phyloP scores from a whole-genome alignment of 768 basidiomycete species.

The Cubamyces lactineus region DNA sequence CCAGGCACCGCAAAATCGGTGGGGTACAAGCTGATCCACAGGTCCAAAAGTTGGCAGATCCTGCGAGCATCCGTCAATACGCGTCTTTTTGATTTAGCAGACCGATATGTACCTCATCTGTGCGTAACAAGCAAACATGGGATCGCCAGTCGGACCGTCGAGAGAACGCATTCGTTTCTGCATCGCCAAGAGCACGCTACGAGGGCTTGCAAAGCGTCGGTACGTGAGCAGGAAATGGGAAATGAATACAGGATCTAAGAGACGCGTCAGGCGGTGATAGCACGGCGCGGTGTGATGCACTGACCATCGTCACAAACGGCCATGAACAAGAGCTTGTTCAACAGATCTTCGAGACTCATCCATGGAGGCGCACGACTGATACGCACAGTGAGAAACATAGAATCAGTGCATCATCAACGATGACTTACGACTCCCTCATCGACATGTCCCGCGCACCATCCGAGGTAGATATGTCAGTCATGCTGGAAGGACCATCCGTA shows the following conservation, averaged over 20 bases:
- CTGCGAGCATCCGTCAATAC: slow-evolving; percentile 40
- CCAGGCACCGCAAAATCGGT: slow-evolving; percentile 81
- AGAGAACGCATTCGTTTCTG: slow-evolving; percentile 84
- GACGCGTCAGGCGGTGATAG: slow-evolving; percentile 5
- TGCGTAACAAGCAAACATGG: slow-evolving; percentile 85
- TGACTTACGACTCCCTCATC: slow-evolving; percentile 55
- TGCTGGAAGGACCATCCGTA: slow-evolving; percentile 17
- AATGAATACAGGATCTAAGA: slow-evolving; percentile 72
- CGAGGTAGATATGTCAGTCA: slow-evolving; percentile 27
- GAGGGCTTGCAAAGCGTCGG: slow-evolving; percentile 79
- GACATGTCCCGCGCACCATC: slow-evolving; percentile 29
- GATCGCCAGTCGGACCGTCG: slow-evolving; percentile 72
- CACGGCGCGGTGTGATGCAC: slow-evolving; percentile 25
- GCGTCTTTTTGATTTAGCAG: slow-evolving; percentile 5
- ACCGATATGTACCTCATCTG: slow-evolving; percentile 71
- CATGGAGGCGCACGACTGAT: slow-evolving; percentile 63
- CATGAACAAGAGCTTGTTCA: slow-evolving; percentile 82
- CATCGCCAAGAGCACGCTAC: slow-evolving; percentile 82
- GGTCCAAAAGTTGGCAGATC: slow-evolving; percentile 77
- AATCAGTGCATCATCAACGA: background rate
- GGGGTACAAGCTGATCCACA: slow-evolving; percentile 77
- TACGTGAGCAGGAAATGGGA: slow-evolving; percentile 84
- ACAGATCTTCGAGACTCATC: slow-evolving; percentile 75
- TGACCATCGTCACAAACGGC: slow-evolving; percentile 84
- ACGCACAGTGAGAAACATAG: slow-evolving; percentile 5